A percentile compares a stretch with the other conserved stretches of the same genome.
Conservation (phyloP, 2,329 filamentous ascomycete genomes). For the Cytospora mali region DNA sequence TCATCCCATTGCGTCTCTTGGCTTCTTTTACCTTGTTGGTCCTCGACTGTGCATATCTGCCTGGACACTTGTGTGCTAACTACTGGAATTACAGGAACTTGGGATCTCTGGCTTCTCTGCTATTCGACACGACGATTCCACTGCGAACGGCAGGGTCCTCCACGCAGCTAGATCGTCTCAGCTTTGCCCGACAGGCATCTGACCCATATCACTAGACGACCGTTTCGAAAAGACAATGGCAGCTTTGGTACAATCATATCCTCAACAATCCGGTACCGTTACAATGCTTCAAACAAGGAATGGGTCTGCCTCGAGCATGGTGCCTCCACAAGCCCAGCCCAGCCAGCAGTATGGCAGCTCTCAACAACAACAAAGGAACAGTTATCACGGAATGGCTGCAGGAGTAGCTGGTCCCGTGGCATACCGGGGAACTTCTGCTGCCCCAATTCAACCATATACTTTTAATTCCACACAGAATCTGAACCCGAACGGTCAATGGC, state of each 20-base stretch:
- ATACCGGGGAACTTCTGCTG: constrained; percentile 56
- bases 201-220: constrained; percentile 32
- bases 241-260: constrained; percentile 80
- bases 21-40: neutral
- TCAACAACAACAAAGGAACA: constrained; percentile 52
- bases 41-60: neutral
- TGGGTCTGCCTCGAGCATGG: constrained; percentile 63
- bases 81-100: neutral
- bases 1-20: neutral
- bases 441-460: constrained; percentile 74
- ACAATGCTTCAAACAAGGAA: constrained; percentile 77
- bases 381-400: constrained; percentile 53
- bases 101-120: neutral
- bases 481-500: constrained; percentile 56
- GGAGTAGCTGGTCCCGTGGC: constrained; percentile 45
- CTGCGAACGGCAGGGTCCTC: neutral
- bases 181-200: constrained; percentile 27
- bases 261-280: constrained; percentile 72
- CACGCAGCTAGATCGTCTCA: constrained; percentile 7
- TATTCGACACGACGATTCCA: constrained; percentile 1
- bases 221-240: constrained; percentile 63
- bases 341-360: constrained; percentile 52
- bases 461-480: constrained; percentile 73
- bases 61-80: constrained; percentile 6
- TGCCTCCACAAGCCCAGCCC: constrained; percentile 55